A percentile compares a stretch with the other conserved stretches of the same genome.
Conservation (phyloP, 2,329 filamentous ascomycete species). For the Volutella citrinella region DNA sequence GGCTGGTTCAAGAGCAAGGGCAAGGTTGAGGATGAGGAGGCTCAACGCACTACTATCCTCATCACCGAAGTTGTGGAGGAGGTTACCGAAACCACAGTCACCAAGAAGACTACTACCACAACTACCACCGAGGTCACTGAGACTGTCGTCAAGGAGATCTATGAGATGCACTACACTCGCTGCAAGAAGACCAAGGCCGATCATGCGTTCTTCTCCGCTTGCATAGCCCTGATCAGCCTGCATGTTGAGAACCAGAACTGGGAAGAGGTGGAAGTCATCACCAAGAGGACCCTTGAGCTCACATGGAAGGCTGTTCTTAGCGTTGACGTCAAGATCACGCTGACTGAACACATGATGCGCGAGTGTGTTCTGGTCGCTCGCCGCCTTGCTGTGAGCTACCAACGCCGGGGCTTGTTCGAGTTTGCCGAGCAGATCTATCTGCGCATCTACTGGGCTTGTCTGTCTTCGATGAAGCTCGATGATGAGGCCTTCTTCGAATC, state of each 20-base stretch:
- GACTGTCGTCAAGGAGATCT: slow-evolving; percentile 32
- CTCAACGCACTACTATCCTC: slow-evolving; percentile 30
- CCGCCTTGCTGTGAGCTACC: slow-evolving; percentile 34
- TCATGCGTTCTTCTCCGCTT: slow-evolving; percentile 32
- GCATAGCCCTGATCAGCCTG: slow-evolving; percentile 31
- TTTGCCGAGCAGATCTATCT: slow-evolving; percentile 36
- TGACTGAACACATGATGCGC: slow-evolving; percentile 28
- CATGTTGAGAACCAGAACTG: slow-evolving; percentile 30
- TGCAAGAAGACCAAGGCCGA: slow-evolving; percentile 33
- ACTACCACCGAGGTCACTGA: slow-evolving; percentile 29
- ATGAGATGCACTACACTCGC: slow-evolving; percentile 32
- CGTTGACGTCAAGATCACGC: slow-evolving; percentile 25
- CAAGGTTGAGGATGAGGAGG: slow-evolving; percentile 30
- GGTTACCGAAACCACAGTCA: slow-evolving; percentile 31
- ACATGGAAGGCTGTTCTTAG: slow-evolving; percentile 37
- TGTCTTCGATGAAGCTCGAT: slow-evolving; percentile 28
- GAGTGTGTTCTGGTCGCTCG: slow-evolving; percentile 33
- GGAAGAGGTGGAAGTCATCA: slow-evolving; percentile 32
- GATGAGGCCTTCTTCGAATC: slow-evolving; percentile 28
- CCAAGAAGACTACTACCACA: slow-evolving; percentile 32
- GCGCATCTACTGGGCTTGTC: slow-evolving; percentile 34
- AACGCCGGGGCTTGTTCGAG: slow-evolving; percentile 33
- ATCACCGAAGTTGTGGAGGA: slow-evolving; percentile 40
- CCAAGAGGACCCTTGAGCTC: slow-evolving; percentile 34
- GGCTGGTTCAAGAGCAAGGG: slow-evolving; percentile 35